These are phyloP conservation scores for Cenchrus americanus DNA, from an alignment of 176 grass and related monocot genomes.

Conservation along the genomic window DNA sequence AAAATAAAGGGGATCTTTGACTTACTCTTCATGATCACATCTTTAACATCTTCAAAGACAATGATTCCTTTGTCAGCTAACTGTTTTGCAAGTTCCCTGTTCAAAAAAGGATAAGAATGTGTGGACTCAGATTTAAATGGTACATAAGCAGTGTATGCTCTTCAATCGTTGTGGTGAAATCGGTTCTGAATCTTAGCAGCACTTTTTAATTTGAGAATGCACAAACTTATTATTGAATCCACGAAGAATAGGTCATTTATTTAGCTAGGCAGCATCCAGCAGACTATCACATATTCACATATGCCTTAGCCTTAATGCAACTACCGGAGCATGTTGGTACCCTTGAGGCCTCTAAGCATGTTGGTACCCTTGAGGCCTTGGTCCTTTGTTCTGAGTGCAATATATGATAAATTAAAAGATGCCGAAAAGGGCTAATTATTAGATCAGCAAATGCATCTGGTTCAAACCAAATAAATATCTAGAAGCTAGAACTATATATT, in stretches of 20 bases:
- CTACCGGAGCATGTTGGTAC: background rate
- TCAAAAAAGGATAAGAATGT: constrained; percentile 37
- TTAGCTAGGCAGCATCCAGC: background rate
- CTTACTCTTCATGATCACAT: constrained; percentile 89
- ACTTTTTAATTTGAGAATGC: no score
- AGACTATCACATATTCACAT: background rate
- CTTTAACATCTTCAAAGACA: constrained; percentile 78
- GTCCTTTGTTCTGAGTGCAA: background rate
- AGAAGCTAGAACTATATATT: constrained; percentile 12
- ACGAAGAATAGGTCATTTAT: background rate
- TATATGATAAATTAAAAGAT: constrained; percentile 1
- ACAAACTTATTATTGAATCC: background rate
- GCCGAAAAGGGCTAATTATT: background rate
- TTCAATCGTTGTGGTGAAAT: constrained; percentile 21
- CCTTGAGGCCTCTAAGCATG: background rate
- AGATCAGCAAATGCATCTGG: background rate
- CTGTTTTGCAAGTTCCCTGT: constrained; percentile 83
- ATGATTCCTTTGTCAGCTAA: constrained; percentile 72
- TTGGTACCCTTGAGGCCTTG: background rate
- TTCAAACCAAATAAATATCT: constrained; percentile 4
- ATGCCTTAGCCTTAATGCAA: background rate
- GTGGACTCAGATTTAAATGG: background rate
- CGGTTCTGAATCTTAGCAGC: background rate
- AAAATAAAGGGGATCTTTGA: background rate
- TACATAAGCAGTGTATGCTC: background rate